Percentiles rank a stretch among this genome's conserved stretches.
Conservation (phyloP, 2,329 filamentous ascomycete genomes). For the Colletotrichum noveboracense region DNA sequence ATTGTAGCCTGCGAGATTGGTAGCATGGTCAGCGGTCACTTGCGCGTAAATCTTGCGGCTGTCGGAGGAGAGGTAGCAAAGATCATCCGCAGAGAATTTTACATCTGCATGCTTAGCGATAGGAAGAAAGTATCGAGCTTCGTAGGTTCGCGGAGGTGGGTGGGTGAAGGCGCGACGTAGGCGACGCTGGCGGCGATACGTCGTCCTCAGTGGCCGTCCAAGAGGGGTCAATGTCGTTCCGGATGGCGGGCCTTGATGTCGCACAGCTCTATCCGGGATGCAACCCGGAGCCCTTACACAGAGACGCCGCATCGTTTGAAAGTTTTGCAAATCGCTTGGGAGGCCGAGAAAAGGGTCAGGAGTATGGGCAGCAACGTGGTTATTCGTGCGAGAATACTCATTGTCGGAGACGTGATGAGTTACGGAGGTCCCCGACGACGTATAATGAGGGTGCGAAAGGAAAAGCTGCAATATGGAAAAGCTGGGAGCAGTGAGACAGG, state of each 20-base stretch:
- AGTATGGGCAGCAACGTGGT: neutral
- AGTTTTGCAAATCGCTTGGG: neutral
- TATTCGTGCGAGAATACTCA: neutral
- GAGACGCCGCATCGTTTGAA: neutral
- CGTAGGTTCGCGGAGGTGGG: neutral
- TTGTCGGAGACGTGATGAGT: neutral
- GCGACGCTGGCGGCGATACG: no score
- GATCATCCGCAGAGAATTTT: no score
- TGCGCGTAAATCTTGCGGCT: no score
- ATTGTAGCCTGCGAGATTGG: no score
- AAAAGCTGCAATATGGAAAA: neutral
- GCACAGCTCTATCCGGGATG: neutral
- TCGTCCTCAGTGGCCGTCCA: neutral
- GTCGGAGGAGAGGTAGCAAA: no score
- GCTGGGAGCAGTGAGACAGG: neutral
- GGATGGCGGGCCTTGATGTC: neutral
- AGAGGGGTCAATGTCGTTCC: neutral
- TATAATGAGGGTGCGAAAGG: neutral
- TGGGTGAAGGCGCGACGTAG: neutral
- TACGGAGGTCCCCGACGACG: neutral
- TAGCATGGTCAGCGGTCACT: no score
- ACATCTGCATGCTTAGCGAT: no score
- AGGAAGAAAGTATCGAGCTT: neutral
- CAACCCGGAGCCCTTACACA: neutral
- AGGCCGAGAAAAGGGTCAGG: neutral